phyloP scores from a whole-genome alignment of 2,329 filamentous ascomycete genomes.

The Hymenoscyphus scutula region DNA sequence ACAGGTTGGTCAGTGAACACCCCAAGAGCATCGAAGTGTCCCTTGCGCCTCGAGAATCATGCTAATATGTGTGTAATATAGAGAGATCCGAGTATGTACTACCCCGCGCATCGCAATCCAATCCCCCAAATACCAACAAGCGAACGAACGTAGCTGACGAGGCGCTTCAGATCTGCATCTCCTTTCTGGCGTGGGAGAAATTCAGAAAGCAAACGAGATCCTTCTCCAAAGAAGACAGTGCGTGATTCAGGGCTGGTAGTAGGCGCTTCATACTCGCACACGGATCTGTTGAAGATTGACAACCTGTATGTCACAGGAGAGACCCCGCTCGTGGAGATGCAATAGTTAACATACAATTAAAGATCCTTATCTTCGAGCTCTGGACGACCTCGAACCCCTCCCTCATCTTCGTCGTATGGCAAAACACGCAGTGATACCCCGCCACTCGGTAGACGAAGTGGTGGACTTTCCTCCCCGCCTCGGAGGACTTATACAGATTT shows the following conservation, averaged over 20 bases:
- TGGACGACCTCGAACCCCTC: slow-evolving; percentile 73
- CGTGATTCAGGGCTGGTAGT: slow-evolving; percentile 74
- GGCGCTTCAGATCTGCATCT: slow-evolving; percentile 66
- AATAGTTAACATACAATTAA: slow-evolving; percentile 17
- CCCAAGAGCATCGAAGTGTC: slow-evolving; percentile 19
- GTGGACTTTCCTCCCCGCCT: slow-evolving; percentile 58
- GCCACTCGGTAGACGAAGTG: slow-evolving; percentile 50
- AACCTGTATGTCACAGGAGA: slow-evolving; percentile 59
- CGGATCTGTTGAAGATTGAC: slow-evolving; percentile 88
- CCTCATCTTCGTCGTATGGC: slow-evolving; percentile 51
- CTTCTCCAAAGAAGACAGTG: slow-evolving; percentile 49
- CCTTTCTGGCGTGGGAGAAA: slow-evolving; percentile 78
- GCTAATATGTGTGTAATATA: slow-evolving; percentile 35
- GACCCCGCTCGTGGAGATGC: slow-evolving; percentile 7
- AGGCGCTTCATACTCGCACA: slow-evolving; percentile 93
- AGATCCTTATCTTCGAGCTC: slow-evolving; percentile 60
- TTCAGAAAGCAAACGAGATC: slow-evolving; percentile 54
- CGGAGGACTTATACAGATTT: slow-evolving; percentile 77
- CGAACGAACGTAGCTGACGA: slow-evolving; percentile 24
- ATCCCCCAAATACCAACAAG: not conserved
- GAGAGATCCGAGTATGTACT: slow-evolving; percentile 62
- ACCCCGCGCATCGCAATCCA: slow-evolving; percentile 11
- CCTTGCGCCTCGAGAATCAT: slow-evolving; percentile 10
- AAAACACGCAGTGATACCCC: slow-evolving; percentile 56
- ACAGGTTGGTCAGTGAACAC: slow-evolving; percentile 83